Base-by-base conservation (phyloP, 2,329 filamentous ascomycete genomes). In the Talaromyces atroroseus region DNA sequence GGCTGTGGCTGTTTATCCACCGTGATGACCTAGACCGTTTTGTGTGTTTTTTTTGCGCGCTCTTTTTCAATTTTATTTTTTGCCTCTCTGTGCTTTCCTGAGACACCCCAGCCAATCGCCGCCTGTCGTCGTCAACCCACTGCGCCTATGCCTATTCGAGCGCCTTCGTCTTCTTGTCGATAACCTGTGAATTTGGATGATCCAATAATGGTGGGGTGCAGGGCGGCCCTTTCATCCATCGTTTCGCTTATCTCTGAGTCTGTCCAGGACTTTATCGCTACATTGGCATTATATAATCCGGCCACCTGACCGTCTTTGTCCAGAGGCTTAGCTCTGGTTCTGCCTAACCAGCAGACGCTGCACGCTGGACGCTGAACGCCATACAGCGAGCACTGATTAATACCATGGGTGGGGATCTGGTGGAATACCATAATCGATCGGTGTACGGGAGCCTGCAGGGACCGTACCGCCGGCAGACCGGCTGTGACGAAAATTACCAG, bases 1-100 rank as follows among this genome's bases (percentile, higher is more conserved):
- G 49, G 54, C n/a, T 49, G 56, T 38, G 40, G 38, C 45, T 51
- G 48, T 36, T 38, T 51, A 50, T 57, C 54, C 54, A 59, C 58
- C 18, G 26, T 34, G n/a, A 26, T 21, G 52, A 55, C 44, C 29
- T 52, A 55, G 42, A 48, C 46, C 45, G 11, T 45, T 23, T 45
- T 45, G 7, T 32, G 26, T 24, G 36, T 45, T 23, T 50, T 50
- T 26, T 56, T 38, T 44, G n/a, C n/a, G n/a, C n/a, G n/a, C n/a
- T 44, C 38, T 38, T 42, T 14, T 24, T 32, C 16, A 29, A 29
- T 29, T 50, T 23, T 40, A 45, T 21, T 14, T 45, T 40, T 38
- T 40, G 26, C n/a, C 29, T 45, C 12, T 16, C 32, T 14, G 32
- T 5, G 32, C 32, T 40, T 40, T 40, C n/a, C 36, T 40, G 36